Evolutionary conservation across 1,284 basidiomycete species (phyloP).

Genomic region (Rhizoctonia solani): DNA sequence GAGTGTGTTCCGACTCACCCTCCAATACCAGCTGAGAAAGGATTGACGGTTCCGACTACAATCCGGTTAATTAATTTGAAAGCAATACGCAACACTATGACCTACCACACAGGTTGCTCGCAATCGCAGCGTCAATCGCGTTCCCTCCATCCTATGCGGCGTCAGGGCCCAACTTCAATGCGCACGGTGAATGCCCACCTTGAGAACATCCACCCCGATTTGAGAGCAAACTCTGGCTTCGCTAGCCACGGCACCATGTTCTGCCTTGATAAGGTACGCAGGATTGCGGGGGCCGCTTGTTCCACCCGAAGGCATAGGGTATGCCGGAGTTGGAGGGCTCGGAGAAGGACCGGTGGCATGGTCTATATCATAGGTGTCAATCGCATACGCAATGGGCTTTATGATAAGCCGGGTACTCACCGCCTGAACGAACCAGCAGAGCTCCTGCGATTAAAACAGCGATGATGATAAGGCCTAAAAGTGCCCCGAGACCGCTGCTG

Average conservation of each 20-base stretch:
- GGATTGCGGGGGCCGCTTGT: slow-evolving; percentile 56
- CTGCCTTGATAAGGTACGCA: slow-evolving; percentile 72
- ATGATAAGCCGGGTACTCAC: slow-evolving; percentile 1
- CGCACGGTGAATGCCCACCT: no score
- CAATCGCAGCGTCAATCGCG: slow-evolving; percentile 87
- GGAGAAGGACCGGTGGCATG: slow-evolving; percentile 45
- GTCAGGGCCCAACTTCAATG: no score
- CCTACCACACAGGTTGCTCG: slow-evolving; percentile 70
- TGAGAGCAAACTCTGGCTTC: slow-evolving; percentile 85
- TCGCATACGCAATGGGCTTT: not conserved
- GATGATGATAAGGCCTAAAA: slow-evolving; percentile 34
- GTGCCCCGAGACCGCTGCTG: slow-evolving; percentile 14
- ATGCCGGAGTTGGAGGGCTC: slow-evolving; percentile 41
- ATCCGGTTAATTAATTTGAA: not conserved
- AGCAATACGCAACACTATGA: not conserved
- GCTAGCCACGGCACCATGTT: slow-evolving; percentile 81
- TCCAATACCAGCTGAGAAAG: slow-evolving; percentile 66
- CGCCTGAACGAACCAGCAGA: slow-evolving; percentile 32
- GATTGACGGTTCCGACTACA: slow-evolving; percentile 76
- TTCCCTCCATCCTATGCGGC: slow-evolving; percentile 73
- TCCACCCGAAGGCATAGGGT: slow-evolving; percentile 35
- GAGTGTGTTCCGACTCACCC: slow-evolving; percentile 31
- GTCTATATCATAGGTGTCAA: slow-evolving; percentile 41
- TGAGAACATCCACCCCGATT: slow-evolving; percentile 76
- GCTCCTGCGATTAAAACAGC: slow-evolving; percentile 39